phyloP scores from a whole-genome alignment of 257 asterid genomes.

The Sherardia arvensis region DNA sequence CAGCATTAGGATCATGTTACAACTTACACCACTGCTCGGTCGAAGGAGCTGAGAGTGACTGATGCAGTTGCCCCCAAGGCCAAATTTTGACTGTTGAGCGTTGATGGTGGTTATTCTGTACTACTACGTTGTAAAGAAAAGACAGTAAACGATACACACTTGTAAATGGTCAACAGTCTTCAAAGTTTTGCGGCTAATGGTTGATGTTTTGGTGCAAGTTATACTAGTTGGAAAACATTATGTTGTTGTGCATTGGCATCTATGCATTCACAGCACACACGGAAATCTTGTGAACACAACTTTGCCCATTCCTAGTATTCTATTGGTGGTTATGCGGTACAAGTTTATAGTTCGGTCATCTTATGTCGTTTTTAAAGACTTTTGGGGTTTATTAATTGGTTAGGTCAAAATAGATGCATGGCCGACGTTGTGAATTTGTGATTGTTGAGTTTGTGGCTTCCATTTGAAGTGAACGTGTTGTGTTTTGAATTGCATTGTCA shows the following conservation, averaged over 20 bases:
- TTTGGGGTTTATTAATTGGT: background rate
- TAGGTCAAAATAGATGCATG: background rate
- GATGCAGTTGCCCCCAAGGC: background rate
- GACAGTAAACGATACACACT: background rate
- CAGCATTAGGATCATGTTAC: background rate
- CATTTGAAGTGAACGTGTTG: background rate
- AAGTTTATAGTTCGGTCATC: background rate
- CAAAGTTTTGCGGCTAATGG: background rate
- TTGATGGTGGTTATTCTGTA: background rate
- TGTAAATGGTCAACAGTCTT: background rate
- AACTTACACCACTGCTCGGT: background rate
- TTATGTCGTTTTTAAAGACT: background rate
- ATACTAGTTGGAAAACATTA: background rate
- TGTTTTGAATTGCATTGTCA: background rate
- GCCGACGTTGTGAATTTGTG: background rate
- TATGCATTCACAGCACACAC: background rate
- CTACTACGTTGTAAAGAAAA: background rate
- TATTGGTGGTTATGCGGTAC: background rate
- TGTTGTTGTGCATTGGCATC: background rate
- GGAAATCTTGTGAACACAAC: background rate
- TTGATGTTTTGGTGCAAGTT: conserved; percentile 1
- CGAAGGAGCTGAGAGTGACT: background rate
- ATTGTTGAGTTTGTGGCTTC: background rate
- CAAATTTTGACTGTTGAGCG: background rate
- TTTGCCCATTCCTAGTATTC: background rate